Base-by-base conservation (phyloP, 2,329 filamentous ascomycete genomes). In the Tolypocladium tropicale region DNA sequence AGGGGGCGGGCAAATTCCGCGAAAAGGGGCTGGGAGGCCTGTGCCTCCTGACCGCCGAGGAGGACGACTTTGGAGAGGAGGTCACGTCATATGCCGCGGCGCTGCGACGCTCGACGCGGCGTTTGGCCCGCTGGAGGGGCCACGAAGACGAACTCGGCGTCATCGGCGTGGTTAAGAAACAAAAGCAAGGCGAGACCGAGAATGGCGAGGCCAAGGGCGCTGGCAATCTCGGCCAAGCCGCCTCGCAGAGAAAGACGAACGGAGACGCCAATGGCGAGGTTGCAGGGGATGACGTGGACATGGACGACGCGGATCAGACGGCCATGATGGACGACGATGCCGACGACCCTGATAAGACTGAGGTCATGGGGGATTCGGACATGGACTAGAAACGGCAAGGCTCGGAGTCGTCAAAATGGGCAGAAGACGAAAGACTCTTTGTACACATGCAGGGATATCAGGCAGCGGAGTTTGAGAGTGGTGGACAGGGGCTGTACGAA, bases 51-150 rank as follows among this genome's bases (percentile, higher is more conserved):
- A 72, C 72, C 23, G 71, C 73, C 18, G 88, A 92, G 66, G 70
- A 77, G 0, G 86, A 90, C 59, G 89, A 93, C 70, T 88, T 84
- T 62, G 89, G 89, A 48, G 89, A 93, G 68, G 88, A 93, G 68
- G 78, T 83, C 6, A 78, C 79, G 55, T 77, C 82, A 1, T 85
- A 89, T 57, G 80, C 83, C 4, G 82, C 86, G 12, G 80, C 88
- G 9, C 72, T 93, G 21, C 76, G 85, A 54, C 79, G 86, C 18
- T 78, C 79, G 1, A 74, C 78, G 23, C 79, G 89, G 32, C 78
- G 89, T 43, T 73, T 93, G n/a, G 74, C 80, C 54, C 79, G 89
- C 34, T 93, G 89, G 89, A 73, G 74, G n/a, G 71, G 73, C 3
- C 72, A 69, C 12, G 71, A 72, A n/a, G 63, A 68, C 12, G 71